phyloP scores from a whole-genome alignment of 768 basidiomycete genomes.

The Fibroporia radiculosa region DNA sequence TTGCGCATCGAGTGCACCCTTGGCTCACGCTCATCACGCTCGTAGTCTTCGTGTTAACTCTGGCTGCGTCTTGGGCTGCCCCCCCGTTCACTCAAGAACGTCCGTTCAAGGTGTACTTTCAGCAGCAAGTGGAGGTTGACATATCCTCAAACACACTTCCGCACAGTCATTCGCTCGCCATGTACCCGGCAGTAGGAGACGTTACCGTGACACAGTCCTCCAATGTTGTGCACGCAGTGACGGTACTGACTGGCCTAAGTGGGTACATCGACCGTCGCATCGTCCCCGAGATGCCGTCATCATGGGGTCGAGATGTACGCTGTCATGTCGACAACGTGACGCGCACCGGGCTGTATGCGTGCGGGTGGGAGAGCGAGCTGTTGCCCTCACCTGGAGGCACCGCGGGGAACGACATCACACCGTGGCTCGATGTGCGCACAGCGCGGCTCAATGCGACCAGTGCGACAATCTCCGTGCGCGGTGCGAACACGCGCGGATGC shows the following conservation, averaged over 20 bases:
- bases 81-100: constrained; percentile 55
- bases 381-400: constrained; percentile 32
- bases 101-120: constrained; percentile 68
- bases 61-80: constrained; percentile 23
- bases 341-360: constrained; percentile 34
- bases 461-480: constrained; percentile 44
- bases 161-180: background rate
- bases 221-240: constrained; percentile 26
- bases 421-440: constrained; percentile 40
- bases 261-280: constrained; percentile 36
- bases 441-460: constrained; percentile 33
- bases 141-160: background rate
- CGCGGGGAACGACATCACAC: background rate
- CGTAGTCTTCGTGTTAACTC: constrained; percentile 33
- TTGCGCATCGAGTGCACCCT: constrained; percentile 44
- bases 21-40: constrained; percentile 29
- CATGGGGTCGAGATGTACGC: constrained; percentile 26
- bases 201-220: no score
- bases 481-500: constrained; percentile 58
- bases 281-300: constrained; percentile 45
- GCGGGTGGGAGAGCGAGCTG: constrained; percentile 38
- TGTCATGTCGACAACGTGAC: constrained; percentile 24
- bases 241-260: constrained; percentile 37
- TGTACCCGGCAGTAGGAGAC: background rate
- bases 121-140: constrained; percentile 46